Evolutionary conservation across 495 filamentous ascomycete species (phyloP).

Genomic region (Articulospora tetracladia): DNA sequence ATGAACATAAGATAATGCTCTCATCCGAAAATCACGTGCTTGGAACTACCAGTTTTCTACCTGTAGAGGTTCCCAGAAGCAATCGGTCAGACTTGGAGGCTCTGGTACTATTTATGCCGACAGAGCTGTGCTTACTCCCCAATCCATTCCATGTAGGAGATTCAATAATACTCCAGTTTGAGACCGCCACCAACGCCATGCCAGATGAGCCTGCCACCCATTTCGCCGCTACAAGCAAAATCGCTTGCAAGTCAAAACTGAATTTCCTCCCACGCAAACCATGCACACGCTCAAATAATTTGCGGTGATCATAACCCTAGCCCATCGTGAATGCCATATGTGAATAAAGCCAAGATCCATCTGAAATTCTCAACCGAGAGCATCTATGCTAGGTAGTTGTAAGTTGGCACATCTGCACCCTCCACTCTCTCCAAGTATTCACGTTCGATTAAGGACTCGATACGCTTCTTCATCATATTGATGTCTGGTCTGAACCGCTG

Average conservation of each 20-base stretch:
- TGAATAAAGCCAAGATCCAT: neutral
- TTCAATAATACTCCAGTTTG: neutral
- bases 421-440: constrained; percentile 93
- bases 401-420: constrained; percentile 60
- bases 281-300: neutral
- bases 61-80: too few species aligned
- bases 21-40: too few species aligned
- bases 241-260: neutral
- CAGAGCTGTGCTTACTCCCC: too few species aligned
- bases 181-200: neutral
- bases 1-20: too few species aligned
- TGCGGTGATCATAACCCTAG: neutral
- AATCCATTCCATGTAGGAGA: neutral
- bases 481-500: constrained; percentile 86
- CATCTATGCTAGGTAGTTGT: constrained; percentile 65
- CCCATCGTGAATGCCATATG: neutral
- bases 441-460: constrained; percentile 86
- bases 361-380: neutral
- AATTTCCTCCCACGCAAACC: neutral
- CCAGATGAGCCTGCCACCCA: neutral
- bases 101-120: too few species aligned
- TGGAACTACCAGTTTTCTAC: neutral
- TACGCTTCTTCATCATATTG: constrained; percentile 86
- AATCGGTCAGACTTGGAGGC: too few species aligned
- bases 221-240: neutral